Evolutionary conservation across 1,139 yeast genomes (phyloP), one percentile per base, ranked within the genome.

Genomic region (Wickerhamomyces sp.): DNA sequence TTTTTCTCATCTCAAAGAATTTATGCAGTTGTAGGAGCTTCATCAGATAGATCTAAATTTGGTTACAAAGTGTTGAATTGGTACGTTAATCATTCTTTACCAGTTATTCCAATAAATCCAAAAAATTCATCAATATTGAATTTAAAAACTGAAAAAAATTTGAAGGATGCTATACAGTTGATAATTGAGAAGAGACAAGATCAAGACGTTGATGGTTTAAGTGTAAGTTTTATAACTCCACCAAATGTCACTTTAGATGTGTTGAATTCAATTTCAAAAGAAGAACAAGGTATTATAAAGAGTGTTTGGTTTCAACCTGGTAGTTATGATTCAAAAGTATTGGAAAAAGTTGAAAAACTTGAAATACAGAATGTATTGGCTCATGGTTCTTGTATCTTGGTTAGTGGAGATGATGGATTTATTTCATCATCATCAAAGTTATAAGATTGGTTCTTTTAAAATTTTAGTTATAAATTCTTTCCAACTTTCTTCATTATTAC

Each of bases 251-350:
- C 87, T 3, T 57, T 59, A 14, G 50, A 58, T 8, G 67, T 78
- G 2, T 58, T 84, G 31, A 55, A 65, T 71, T 31, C 52, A 7
- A 46, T 63, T 37, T 61, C 7, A 7, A 19, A 57, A 5, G 31
- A 36, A 2, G 11, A 32, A 5, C 16, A 21, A 16, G 33, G 13
- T n/a, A 22, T 32, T 8, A 29, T 85, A 20, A 72, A 71, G 45
- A 78, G 81, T 1, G 61, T 83, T 20, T 85, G 95, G 95, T 77
- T 83, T 44, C 95, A 85, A 53, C 94, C 94, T 0, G 94, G 94
- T 1, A 71, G 86, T 23, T 82, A 72, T 45, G 78, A 81, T 47
- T 55, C 58, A 8, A 66, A 62, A n/a, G 79, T 77, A 4, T 56
- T 82, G 31, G 64, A 66, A 1, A 52, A 56, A 8, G 76, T 76